Percentiles rank a stretch among this genome's conserved stretches.
Evolutionary conservation across 768 basidiomycete species (phyloP).

Genomic region (Suillus cothurnatus): DNA sequence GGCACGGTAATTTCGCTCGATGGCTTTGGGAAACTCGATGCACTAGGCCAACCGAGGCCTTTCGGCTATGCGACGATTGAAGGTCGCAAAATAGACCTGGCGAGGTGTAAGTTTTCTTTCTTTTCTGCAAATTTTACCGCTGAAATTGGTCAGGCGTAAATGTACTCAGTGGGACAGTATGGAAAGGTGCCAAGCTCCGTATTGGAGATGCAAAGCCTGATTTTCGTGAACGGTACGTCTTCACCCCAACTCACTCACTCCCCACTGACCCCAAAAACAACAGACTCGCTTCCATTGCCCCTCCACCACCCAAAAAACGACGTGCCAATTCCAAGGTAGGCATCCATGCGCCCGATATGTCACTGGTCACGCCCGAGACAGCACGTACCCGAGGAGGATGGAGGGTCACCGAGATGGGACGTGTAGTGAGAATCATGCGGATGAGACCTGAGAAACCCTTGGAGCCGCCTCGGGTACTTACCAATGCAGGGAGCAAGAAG

Average conservation of each 20-base stretch:
- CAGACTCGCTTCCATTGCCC: constrained; percentile 17
- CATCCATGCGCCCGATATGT: constrained; percentile 61
- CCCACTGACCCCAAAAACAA: not conserved
- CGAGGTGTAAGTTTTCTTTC: constrained; percentile 55
- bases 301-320: constrained; percentile 43
- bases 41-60: constrained; percentile 46
- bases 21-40: not conserved
- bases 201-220: constrained; percentile 85
- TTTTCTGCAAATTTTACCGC: not conserved
- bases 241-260: not conserved
- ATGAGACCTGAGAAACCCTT: constrained; percentile 74
- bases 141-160: constrained; percentile 57
- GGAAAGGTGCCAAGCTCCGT: constrained; percentile 86
- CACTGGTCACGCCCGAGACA: constrained; percentile 60
- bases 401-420: constrained; percentile 67
- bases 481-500: constrained; percentile 13
- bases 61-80: constrained; percentile 78
- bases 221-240: constrained; percentile 57
- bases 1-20: not conserved
- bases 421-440: constrained; percentile 64
- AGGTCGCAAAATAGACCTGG: constrained; percentile 56
- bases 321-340: constrained; percentile 42
- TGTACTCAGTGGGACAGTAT: constrained; percentile 76
- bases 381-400: constrained; percentile 58
- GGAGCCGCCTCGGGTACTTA: constrained; percentile 20